Percentiles rank a stretch among this genome's conserved stretches.
phyloP scores from a whole-genome alignment of 805 yeast genomes.

The Pichia thaimueangensis region DNA sequence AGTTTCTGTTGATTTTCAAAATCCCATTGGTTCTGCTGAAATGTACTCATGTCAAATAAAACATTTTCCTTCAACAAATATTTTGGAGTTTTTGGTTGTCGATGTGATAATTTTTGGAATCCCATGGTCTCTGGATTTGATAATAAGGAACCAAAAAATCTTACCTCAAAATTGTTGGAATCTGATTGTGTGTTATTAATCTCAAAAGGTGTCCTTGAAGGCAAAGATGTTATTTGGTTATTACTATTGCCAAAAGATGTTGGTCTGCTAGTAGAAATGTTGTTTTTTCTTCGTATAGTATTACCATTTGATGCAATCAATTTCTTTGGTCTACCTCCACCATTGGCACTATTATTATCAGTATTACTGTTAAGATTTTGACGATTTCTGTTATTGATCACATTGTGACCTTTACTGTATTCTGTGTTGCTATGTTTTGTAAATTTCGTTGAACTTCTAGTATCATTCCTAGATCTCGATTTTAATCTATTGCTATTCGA shows the following conservation, averaged over 20 bases:
- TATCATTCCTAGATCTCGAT: neutral
- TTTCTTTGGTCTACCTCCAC: too few relatives aligned
- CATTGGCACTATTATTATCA: neutral
- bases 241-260: too few relatives aligned
- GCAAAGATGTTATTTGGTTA: too few relatives aligned
- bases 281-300: too few relatives aligned
- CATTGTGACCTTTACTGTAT: neutral
- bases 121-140: constrained; percentile 25
- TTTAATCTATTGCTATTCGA: neutral
- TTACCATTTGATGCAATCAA: too few relatives aligned
- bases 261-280: too few relatives aligned
- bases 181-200: too few relatives aligned
- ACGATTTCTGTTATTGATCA: neutral
- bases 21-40: constrained; percentile 58
- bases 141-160: constrained; percentile 28
- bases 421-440: neutral
- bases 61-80: constrained; percentile 29
- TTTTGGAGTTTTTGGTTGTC: constrained; percentile 22
- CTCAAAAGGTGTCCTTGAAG: too few relatives aligned
- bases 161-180: constrained; percentile 18
- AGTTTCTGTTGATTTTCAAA: constrained; percentile 59
- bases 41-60: constrained; percentile 31
- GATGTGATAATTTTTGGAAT: constrained; percentile 20
- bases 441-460: neutral
- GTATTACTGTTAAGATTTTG: neutral